A percentile compares a stretch with the other conserved stretches of the same genome.
These are phyloP conservation scores for Aspergillus phoenicis DNA, from an alignment of 2,329 filamentous ascomycete species.

Conservation along the genomic window DNA sequence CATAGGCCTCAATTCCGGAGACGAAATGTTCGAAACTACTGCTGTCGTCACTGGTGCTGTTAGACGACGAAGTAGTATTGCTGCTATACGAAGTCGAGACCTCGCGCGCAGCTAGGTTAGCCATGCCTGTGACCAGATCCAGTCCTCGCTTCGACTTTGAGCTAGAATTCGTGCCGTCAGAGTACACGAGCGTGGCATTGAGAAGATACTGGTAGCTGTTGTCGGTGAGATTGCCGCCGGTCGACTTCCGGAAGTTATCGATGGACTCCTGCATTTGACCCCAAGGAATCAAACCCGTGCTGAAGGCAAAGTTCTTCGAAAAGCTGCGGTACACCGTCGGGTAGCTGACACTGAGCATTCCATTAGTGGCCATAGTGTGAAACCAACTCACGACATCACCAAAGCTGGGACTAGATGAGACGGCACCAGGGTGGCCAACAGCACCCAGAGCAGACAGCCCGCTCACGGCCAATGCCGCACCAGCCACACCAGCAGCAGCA, in stretches of 20 bases:
- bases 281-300: constrained; percentile 82
- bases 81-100: constrained; percentile 46
- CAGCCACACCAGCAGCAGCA: constrained; percentile 79
- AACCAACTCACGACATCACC: constrained; percentile 85
- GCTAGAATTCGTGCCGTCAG: constrained; percentile 56
- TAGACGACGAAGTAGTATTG: constrained; percentile 35
- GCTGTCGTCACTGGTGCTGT: constrained; percentile 29
- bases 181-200: constrained; percentile 74
- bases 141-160: constrained; percentile 60
- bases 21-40: constrained; percentile 59
- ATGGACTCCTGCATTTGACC: constrained; percentile 76
- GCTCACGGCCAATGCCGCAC: constrained; percentile 74
- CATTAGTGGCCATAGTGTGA: constrained; percentile 90
- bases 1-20: constrained; percentile 76
- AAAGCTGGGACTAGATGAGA: constrained; percentile 78
- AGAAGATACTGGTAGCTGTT: constrained; percentile 74
- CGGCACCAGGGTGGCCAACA: constrained; percentile 61
- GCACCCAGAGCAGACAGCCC: constrained; percentile 70
- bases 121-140: constrained; percentile 44
- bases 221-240: constrained; percentile 84
- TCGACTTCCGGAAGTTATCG: constrained; percentile 76
- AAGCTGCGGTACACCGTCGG: constrained; percentile 88
- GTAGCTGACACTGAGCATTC: constrained; percentile 90
- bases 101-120: constrained; percentile 58
- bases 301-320: constrained; percentile 90